Conservation (phyloP, 2,329 filamentous ascomycete genomes). For the Aspergillus unguis region DNA sequence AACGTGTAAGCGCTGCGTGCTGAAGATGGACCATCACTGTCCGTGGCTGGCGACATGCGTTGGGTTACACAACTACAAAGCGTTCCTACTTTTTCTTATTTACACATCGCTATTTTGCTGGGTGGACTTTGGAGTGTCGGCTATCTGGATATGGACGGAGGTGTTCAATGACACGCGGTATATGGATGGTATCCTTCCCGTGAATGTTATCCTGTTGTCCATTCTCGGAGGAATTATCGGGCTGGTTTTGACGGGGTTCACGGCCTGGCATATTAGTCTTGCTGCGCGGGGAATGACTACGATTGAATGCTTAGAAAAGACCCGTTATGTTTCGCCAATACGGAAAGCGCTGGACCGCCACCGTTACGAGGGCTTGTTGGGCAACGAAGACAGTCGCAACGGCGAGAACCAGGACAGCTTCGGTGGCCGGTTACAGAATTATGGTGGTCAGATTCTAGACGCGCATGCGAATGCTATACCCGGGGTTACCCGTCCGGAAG, state of each 20-base stretch:
- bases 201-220: conserved; percentile 85
- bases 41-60: conserved; percentile 97
- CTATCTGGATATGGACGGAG: conserved; percentile 80
- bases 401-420: conserved; percentile 34
- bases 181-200: conserved; percentile 72
- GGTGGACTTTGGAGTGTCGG: conserved; percentile 72
- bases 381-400: conserved; percentile 21
- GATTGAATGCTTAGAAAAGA: conserved; percentile 95
- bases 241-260: conserved; percentile 83
- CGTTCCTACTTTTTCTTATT: conserved; percentile 86
- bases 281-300: conserved; percentile 80
- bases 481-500: conserved; percentile 74
- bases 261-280: conserved; percentile 84
- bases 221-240: conserved; percentile 90
- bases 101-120: conserved; percentile 87
- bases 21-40: conserved; percentile 99
- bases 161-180: conserved; percentile 68
- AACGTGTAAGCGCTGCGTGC: conserved; percentile 85
- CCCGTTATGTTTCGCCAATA: conserved; percentile 81
- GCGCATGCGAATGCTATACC: conserved; percentile 79
- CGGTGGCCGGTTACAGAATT: conserved; percentile 51
- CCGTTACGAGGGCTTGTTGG: conserved; percentile 51
- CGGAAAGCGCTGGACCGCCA: conserved; percentile 67
- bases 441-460: conserved; percentile 72
- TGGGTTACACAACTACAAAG: conserved; percentile 90